Percentiles rank a stretch among this genome's conserved stretches.
Conservation (phyloP, 345 rosid genomes). For the Leavenworthia alabamica region DNA sequence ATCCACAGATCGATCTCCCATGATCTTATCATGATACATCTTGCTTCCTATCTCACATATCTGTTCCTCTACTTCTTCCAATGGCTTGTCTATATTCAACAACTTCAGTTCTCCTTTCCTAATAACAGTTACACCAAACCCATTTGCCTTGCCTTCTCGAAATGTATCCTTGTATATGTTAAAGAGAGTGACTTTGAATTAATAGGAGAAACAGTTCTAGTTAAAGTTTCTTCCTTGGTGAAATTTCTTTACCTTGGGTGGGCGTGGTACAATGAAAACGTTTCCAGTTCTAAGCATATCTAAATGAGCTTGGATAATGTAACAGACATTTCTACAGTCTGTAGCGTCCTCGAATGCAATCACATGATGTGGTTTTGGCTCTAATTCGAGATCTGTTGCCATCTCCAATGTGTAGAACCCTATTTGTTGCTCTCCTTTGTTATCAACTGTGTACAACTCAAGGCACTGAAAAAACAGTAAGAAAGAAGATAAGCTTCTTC, state of each 20-base stretch:
- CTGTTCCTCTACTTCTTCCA: constrained; percentile 79
- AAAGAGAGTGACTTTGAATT: neutral
- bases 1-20: constrained; percentile 69
- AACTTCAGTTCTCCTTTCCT: constrained; percentile 68
- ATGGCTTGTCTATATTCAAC: constrained; percentile 66
- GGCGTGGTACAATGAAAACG: constrained; percentile 75
- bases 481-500: neutral
- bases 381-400: constrained; percentile 85
- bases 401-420: constrained; percentile 90
- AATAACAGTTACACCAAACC: constrained; percentile 74
- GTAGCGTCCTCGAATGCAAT: constrained; percentile 74
- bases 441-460: constrained; percentile 59
- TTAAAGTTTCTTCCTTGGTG: neutral
- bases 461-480: constrained; percentile 56
- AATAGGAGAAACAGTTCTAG: neutral
- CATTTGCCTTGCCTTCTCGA: constrained; percentile 81
- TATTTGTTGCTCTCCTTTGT: constrained; percentile 49
- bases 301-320: constrained; percentile 78
- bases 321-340: constrained; percentile 71
- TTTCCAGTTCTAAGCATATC: constrained; percentile 69
- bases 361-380: constrained; percentile 76
- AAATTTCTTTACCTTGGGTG: constrained; percentile 61
- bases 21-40: constrained; percentile 72
- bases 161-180: constrained; percentile 57
- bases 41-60: constrained; percentile 79